Percentiles rank a stretch among this genome's conserved stretches.
phyloP scores from a whole-genome alignment of 768 basidiomycete species.

The Collybiopsis confluens region DNA sequence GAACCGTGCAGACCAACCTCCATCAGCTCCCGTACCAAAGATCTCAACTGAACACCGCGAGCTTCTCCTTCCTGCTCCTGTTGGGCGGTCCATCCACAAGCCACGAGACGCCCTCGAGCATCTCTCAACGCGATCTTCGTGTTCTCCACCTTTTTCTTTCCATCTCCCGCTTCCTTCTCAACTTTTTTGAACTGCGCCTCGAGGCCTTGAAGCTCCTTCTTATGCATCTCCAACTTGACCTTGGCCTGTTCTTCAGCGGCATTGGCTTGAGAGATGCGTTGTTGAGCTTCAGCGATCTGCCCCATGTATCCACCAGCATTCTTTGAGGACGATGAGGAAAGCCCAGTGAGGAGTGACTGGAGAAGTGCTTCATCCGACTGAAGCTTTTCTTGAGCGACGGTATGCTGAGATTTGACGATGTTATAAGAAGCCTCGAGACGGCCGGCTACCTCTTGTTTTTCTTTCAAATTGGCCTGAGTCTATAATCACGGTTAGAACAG shows the following conservation, averaged over 20 bases:
- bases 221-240: conserved; percentile 67
- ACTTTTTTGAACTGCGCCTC: conserved; percentile 79
- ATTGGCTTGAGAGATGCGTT: conserved; percentile 65
- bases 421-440: conserved; percentile 51
- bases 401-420: conserved; percentile 66
- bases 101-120: conserved; percentile 46
- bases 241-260: conserved; percentile 85
- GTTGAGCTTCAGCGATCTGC: conserved; percentile 83
- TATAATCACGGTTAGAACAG: too few species aligned
- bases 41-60: conserved; percentile 47
- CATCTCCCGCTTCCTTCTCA: conserved; percentile 78
- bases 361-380: conserved; percentile 85
- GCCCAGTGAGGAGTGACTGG: conserved; percentile 90
- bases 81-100: conserved; percentile 73
- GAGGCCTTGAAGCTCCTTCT: conserved; percentile 75
- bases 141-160: conserved; percentile 60
- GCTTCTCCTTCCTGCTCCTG: conserved; percentile 59
- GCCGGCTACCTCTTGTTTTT: conserved; percentile 59
- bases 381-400: conserved; percentile 53
- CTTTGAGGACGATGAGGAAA: conserved; percentile 46
- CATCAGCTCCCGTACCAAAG: conserved; percentile 48
- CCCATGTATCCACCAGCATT: conserved; percentile 91
- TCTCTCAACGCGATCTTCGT: conserved; percentile 57
- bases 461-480: conserved; percentile 27
- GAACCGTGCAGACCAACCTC: conserved; percentile 45